Percentiles rank a stretch among this genome's conserved stretches.
Conservation (phyloP, 257 asterid genomes). For the Salvia miltiorrhiza region DNA sequence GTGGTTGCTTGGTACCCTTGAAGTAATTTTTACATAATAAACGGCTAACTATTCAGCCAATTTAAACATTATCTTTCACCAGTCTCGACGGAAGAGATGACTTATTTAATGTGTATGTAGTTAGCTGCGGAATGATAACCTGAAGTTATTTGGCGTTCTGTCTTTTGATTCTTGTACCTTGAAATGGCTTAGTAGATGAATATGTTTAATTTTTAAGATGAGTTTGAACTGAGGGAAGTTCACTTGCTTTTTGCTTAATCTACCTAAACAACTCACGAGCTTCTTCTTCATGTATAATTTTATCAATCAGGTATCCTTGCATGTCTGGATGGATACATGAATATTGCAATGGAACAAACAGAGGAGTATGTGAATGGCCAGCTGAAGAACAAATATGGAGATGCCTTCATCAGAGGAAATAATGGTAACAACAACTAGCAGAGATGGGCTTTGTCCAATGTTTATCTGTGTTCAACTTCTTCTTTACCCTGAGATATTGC, state of each 20-base stretch:
- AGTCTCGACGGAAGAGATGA: background rate
- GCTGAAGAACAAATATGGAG: conserved; percentile 92
- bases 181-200: background rate
- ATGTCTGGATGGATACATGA: conserved; percentile 96
- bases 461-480: background rate
- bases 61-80: background rate
- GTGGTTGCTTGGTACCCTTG: background rate
- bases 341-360: conserved; percentile 98
- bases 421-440: conserved; percentile 49
- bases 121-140: background rate
- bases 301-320: conserved; percentile 74
- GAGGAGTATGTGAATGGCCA: conserved; percentile 98
- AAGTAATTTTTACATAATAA: background rate
- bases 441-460: background rate
- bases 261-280: background rate
- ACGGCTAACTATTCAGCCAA: background rate
- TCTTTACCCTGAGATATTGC: background rate
- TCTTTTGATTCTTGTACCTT: background rate
- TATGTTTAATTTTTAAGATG: background rate
- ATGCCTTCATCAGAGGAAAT: conserved; percentile 95
- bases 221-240: background rate
- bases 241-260: background rate
- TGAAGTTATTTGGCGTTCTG: background rate
- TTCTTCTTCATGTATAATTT: background rate
- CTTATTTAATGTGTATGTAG: background rate